Evolutionary conservation across 2,329 filamentous ascomycete genomes (phyloP).

Genomic region (Colletotrichum cereale): DNA sequence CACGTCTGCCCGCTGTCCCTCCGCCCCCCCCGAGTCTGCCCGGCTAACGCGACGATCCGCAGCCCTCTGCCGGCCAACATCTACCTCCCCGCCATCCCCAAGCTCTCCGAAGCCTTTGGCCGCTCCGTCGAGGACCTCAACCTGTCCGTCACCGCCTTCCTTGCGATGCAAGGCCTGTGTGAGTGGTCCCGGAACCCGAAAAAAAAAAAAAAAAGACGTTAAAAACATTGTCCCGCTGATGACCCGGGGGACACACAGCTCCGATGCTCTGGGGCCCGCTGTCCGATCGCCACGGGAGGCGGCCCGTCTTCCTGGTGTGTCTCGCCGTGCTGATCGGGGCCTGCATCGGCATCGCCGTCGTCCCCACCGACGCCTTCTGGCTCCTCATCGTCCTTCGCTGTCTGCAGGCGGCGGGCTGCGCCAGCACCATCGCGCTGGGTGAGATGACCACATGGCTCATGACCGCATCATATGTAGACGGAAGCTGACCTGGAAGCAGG

Average conservation of each 20-base stretch:
- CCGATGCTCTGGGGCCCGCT: conserved; percentile 53
- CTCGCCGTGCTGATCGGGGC: conserved; percentile 48
- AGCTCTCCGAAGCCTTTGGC: conserved; percentile 46
- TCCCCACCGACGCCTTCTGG: conserved; percentile 49
- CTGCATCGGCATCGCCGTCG: conserved; percentile 49
- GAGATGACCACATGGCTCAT: too few relatives aligned
- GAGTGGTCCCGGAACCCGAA: too few relatives aligned
- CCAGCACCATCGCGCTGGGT: conserved; percentile 50
- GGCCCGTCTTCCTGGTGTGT: conserved; percentile 48
- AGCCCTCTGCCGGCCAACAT: conserved; percentile 52
- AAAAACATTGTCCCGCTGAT: too few relatives aligned
- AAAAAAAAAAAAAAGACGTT: too few relatives aligned
- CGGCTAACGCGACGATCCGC: conserved; percentile 2
- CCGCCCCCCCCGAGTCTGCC: not conserved
- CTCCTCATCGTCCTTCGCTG: conserved; percentile 48
- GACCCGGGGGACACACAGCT: too few relatives aligned
- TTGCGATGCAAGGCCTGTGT: conserved; percentile 48
- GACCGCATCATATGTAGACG: too few relatives aligned
- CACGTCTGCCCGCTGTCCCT: not conserved
- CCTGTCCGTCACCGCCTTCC: conserved; percentile 49
- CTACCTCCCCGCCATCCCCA: conserved; percentile 50
- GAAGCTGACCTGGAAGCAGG: conserved; percentile 35
- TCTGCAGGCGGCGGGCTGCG: conserved; percentile 50
- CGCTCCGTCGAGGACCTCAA: conserved; percentile 49
- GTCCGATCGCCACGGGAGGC: conserved; percentile 50